Percentiles rank a stretch among this genome's conserved stretches.
phyloP scores from a whole-genome alignment of 768 basidiomycete genomes.

The Boletus sp. region DNA sequence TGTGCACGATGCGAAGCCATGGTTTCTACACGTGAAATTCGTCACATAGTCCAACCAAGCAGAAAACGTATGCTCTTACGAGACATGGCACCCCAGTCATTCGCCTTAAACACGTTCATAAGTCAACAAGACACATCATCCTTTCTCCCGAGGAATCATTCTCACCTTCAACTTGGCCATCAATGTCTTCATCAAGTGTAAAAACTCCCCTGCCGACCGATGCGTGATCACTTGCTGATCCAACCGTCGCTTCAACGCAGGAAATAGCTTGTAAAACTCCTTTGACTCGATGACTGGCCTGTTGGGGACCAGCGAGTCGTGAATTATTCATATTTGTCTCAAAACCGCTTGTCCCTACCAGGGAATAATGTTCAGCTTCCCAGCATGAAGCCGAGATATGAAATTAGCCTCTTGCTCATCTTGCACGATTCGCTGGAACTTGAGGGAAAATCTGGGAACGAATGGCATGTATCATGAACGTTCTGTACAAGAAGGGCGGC shows the following conservation, averaged over 20 bases:
- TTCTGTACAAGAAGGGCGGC: not conserved
- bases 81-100: slow-evolving; percentile 64
- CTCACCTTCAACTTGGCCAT: slow-evolving; percentile 69
- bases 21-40: slow-evolving; percentile 35
- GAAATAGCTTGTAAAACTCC: slow-evolving; percentile 59
- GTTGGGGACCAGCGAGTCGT: not conserved
- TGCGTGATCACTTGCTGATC: slow-evolving; percentile 52
- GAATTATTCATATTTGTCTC: not conserved
- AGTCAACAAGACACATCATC: not conserved
- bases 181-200: slow-evolving; percentile 56
- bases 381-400: slow-evolving; percentile 57
- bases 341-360: slow-evolving; percentile 35
- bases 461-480: not conserved
- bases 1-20: slow-evolving; percentile 49
- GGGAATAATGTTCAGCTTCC: slow-evolving; percentile 55
- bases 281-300: slow-evolving; percentile 60
- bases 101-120: slow-evolving; percentile 43
- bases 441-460: slow-evolving; percentile 46
- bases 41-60: not conserved
- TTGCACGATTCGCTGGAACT: slow-evolving; percentile 61
- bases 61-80: slow-evolving; percentile 37
- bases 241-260: slow-evolving; percentile 43
- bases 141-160: not conserved
- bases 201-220: slow-evolving; percentile 50
- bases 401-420: slow-evolving; percentile 62